Percentiles rank a stretch among this genome's conserved stretches.
These are phyloP conservation scores for Russula lepida DNA, from an alignment of 768 basidiomycete species.

Conservation along the genomic window DNA sequence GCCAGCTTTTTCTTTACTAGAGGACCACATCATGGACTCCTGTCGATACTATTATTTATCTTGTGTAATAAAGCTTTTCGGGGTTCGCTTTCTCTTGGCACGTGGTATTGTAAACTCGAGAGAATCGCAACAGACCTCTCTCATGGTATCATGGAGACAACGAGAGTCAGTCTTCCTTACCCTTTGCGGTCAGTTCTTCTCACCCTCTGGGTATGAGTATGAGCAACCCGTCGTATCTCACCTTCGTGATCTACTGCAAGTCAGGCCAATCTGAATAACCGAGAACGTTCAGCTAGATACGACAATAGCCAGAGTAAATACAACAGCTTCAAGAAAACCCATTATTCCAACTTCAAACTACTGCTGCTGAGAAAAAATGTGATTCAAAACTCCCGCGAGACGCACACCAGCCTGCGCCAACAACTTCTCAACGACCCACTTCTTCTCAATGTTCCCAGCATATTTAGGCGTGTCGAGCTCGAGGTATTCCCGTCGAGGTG, in stretches of 20 bases:
- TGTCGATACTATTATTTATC: not conserved
- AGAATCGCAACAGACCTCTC: not conserved
- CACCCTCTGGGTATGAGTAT: not conserved
- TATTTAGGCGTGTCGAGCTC: conserved; percentile 83
- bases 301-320: not conserved
- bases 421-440: conserved; percentile 72
- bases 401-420: conserved; percentile 78
- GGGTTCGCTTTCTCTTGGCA: not conserved
- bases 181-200: not conserved
- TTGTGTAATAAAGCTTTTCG: not conserved
- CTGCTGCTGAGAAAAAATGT: conserved; percentile 40
- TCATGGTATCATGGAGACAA: not conserved
- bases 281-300: too few species aligned
- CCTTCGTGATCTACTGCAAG: not conserved
- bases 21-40: not conserved
- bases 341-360: not conserved
- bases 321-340: not conserved
- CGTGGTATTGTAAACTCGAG: not conserved
- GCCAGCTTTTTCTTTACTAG: not conserved
- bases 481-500: conserved; percentile 30
- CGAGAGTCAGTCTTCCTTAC: not conserved
- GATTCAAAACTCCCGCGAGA: conserved; percentile 77
- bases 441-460: conserved; percentile 53
- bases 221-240: not conserved
- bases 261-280: not conserved